Evolutionary conservation across 768 basidiomycete genomes (phyloP).

Genomic region (Phlebiopsis gigantea): DNA sequence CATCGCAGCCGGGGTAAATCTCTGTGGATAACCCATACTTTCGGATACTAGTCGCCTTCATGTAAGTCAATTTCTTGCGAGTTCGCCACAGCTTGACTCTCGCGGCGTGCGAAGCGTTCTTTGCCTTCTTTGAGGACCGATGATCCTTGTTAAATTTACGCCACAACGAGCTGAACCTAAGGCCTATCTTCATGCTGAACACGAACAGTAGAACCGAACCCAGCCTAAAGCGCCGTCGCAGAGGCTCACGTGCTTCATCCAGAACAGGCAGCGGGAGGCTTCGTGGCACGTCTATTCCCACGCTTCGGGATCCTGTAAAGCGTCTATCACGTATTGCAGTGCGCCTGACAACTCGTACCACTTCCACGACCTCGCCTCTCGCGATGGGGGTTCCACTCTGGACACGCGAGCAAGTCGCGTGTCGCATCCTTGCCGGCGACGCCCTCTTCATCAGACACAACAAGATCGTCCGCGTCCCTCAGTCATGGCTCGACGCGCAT

Average conservation of each 20-base stretch:
- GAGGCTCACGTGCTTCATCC: not conserved
- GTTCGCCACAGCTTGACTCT: not conserved
- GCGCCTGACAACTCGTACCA: slow-evolving; percentile 2
- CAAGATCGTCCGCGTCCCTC: slow-evolving; percentile 59
- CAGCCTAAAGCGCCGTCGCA: not conserved
- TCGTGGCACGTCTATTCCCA: not conserved
- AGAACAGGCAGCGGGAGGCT: not conserved
- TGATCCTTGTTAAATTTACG: not conserved
- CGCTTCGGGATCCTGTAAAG: not conserved
- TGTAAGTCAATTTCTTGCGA: not conserved
- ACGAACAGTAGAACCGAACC: not conserved
- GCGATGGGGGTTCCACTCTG: slow-evolving; percentile 31
- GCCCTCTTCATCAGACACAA: slow-evolving; percentile 68
- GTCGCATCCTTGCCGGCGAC: slow-evolving; percentile 71
- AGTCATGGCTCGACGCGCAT: slow-evolving; percentile 76
- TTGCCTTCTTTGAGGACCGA: not conserved
- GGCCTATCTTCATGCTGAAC: not conserved
- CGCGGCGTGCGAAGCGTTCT: not conserved
- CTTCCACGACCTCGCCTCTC: not conserved
- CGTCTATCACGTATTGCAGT: not conserved
- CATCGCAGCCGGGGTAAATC: not conserved
- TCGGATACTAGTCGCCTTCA: not conserved
- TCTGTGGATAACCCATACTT: not conserved
- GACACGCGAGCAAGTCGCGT: slow-evolving; percentile 55
- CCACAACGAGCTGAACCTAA: not conserved